Base-by-base conservation (phyloP, 73 alveolate genomes). In the Stentor roeselii region DNA sequence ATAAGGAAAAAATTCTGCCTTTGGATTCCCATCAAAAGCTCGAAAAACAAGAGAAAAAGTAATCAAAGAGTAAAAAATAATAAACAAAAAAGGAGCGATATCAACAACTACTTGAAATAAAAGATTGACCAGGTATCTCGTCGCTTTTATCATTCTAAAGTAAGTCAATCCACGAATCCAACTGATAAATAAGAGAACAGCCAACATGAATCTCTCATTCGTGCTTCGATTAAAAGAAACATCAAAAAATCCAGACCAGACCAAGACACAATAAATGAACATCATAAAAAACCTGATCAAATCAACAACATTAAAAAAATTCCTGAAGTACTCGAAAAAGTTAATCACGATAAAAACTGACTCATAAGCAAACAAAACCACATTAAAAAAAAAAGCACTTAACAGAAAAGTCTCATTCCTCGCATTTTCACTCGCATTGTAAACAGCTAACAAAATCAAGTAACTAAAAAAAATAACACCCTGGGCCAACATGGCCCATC, bases 271-370 rank as follows among this genome's bases (percentile, higher is more conserved):
- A 32, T 67, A 67, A 67, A 67, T 32, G 0, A 67, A 21, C 14
- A 67, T 2, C 41, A 67, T 27, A n/a, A n/a, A 21, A 32, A n/a
- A 21, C 21, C 80, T n/a, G 0, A 32, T 67, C 2, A n/a, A 30
- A 67, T 67, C 80, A 67, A 67, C 34, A n/a, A 21, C n/a, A 67
- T 67, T 67, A 36, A 36, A 67, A 21, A 67, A 21, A n/a, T 67
- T 11, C 0, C 42, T 34, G 37, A 67, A 67, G 34, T 67, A 67
- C 11, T 67, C 27, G 37, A n/a, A 21, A 1, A 21, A 15, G 11
- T n/a, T 21, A n/a, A 67, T 32, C 11, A 21, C 15, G 2, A 67
- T 21, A 1, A 21, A 32, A 32, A 67, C 21, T 1, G 41, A 21
- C 42, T 67, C 80, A 67, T 21, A 67, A 11, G 50, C 41, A 67